A percentile compares a stretch with the other conserved stretches of the same genome.
phyloP scores from a whole-genome alignment of 2,329 filamentous ascomycete species.

The Xylaria sp. region DNA sequence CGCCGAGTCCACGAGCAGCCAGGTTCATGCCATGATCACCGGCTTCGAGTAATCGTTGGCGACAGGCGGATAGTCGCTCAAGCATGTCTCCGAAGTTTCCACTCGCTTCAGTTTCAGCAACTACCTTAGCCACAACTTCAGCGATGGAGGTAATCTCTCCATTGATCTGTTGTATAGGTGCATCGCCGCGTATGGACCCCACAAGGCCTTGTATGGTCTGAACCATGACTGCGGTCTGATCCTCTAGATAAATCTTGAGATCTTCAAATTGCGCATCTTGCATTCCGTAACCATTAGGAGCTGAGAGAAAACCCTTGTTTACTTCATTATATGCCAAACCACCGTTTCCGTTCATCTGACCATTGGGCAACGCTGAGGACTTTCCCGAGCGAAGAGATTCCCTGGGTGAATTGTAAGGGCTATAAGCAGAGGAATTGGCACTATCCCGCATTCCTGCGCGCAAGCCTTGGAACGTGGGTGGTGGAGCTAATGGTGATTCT shows the following conservation, averaged over 20 bases:
- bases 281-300: conserved; percentile 48
- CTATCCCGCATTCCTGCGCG: conserved; percentile 61
- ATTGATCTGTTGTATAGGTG: conserved; percentile 67
- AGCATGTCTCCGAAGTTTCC: conserved; percentile 60
- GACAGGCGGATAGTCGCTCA: conserved; percentile 65
- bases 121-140: conserved; percentile 72
- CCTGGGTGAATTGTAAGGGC: conserved; percentile 72
- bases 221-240: conserved; percentile 79
- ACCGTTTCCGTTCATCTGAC: conserved; percentile 45
- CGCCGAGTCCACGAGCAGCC: conserved; percentile 55
- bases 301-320: conserved; percentile 44
- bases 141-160: conserved; percentile 75
- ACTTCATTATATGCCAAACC: conserved; percentile 41
- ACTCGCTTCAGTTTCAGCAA: conserved; percentile 66
- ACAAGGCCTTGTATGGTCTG: conserved; percentile 84
- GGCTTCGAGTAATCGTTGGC: conserved; percentile 68
- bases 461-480: conserved; percentile 63
- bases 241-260: conserved; percentile 76
- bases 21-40: conserved; percentile 66
- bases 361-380: conserved; percentile 36
- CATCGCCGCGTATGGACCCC: conserved; percentile 69
- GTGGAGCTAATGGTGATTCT: conserved; percentile 54
- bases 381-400: conserved; percentile 55
- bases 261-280: conserved; percentile 54
- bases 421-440: conserved; percentile 75